Percentiles rank a stretch among this genome's conserved stretches.
Evolutionary conservation across 495 filamentous ascomycete genomes (phyloP).

Genomic region (Astrothelium subdiscretum): DNA sequence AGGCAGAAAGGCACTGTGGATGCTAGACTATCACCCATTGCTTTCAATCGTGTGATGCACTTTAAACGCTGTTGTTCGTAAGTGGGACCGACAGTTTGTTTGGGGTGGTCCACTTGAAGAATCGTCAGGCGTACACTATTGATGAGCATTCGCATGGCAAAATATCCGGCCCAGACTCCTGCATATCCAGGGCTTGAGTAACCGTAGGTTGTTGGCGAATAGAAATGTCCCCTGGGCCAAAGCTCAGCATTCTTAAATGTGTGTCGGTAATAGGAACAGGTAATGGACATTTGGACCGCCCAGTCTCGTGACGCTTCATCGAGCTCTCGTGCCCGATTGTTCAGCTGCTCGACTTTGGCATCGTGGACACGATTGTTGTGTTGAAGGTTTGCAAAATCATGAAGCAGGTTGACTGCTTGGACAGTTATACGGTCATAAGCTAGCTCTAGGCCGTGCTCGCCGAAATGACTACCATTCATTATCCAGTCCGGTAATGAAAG

Average conservation of each 20-base stretch:
- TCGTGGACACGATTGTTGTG: not conserved
- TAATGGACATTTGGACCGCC: conserved; percentile 9
- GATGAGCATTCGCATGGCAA: conserved; percentile 16
- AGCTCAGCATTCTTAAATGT: not conserved
- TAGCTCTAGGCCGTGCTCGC: conserved; percentile 14
- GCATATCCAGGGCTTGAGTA: conserved; percentile 13
- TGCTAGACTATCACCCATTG: not conserved
- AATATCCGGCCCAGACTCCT: conserved; percentile 16
- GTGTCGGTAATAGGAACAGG: conserved; percentile 1
- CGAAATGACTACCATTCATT: conserved; percentile 16
- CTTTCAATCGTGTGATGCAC: not conserved
- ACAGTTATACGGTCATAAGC: conserved; percentile 18
- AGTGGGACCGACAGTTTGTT: not conserved
- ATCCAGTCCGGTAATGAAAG: conserved; percentile 18
- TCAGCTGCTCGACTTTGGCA: conserved; percentile 6
- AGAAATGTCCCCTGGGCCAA: not conserved
- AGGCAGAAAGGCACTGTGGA: conserved; percentile 4
- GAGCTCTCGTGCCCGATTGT: conserved; percentile 9
- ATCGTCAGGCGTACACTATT: conserved; percentile 14
- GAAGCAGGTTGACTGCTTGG: conserved; percentile 4
- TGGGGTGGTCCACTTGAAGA: not conserved
- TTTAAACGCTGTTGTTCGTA: not conserved
- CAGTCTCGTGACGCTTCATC: conserved; percentile 13
- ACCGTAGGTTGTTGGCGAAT: conserved; percentile 9
- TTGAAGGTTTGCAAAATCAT: not conserved